phyloP scores from a whole-genome alignment of 495 filamentous ascomycete species.

The Filosporella fistucella region DNA sequence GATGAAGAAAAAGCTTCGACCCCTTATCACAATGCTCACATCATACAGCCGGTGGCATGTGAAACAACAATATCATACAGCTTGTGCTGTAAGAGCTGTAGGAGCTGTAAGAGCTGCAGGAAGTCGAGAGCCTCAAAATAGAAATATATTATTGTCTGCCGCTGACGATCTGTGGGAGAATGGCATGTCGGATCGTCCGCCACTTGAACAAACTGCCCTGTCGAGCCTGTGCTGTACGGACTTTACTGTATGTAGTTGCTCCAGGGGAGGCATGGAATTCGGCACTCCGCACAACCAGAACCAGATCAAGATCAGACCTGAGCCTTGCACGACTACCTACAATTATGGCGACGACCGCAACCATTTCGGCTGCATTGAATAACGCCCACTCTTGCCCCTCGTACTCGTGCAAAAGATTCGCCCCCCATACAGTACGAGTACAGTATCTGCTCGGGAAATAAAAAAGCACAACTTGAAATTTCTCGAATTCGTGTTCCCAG shows the following conservation, averaged over 20 bases:
- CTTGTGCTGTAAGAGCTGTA: constrained; percentile 11
- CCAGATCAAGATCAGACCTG: no score
- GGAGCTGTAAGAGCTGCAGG: constrained; percentile 6
- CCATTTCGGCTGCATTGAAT: neutral
- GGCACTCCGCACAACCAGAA: no score
- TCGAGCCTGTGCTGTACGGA: neutral
- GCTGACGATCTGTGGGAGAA: neutral
- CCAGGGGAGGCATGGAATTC: neutral
- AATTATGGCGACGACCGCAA: neutral
- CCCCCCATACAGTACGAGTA: no score
- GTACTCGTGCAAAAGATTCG: neutral
- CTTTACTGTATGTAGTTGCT: neutral
- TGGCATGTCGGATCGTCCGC: neutral
- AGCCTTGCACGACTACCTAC: no score
- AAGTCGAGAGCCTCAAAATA: constrained; percentile 9
- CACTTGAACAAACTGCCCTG: neutral
- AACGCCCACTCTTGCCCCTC: neutral
- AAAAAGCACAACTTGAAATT: neutral
- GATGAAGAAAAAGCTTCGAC: neutral
- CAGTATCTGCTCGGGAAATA: no score
- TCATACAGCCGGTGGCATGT: constrained; percentile 6
- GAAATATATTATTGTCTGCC: neutral
- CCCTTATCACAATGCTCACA: no score
- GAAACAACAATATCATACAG: constrained; percentile 14
- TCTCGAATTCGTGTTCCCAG: neutral